Evolutionary conservation across 768 basidiomycete genomes (phyloP), one percentile per base, ranked within the genome.

Genomic region (Dentipellis sp.): DNA sequence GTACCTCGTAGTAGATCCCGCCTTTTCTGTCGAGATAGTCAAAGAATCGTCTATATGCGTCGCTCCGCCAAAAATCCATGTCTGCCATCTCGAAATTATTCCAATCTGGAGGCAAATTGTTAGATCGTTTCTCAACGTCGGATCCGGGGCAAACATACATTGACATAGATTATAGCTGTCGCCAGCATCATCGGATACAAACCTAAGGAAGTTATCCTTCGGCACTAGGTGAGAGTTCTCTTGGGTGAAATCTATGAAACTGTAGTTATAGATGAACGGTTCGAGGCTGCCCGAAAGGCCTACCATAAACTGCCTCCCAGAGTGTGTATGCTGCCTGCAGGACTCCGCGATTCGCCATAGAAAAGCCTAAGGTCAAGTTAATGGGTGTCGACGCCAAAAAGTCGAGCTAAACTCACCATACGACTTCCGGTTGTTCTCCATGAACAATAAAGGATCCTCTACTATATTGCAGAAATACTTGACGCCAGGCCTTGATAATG

Each of bases 291-390:
- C 29, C 29, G 6, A 3, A 56, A 53, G 4, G 8, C 70, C 6
- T 53, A 82, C 86, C 79, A 69, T 81, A 85, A 23, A 84, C 83
- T 10, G 78, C 70, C 3, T 76, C 69, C 88, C 88, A 92, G 0
- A 92, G 72, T 0, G 83, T 83, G 6, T 80, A 79, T 38, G 90
- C 86, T 2, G 88, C 89, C 50, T 80, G 79, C 51, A 78, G 75
- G 62, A 82, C 87, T 64, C 91, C 88, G 64, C 80, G 84, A 57
- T 89, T 73, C 0, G 85, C 81, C 39, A 90, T 75, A 0, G 83
- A 86, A 71, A 88, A 91, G 10, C 77, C 81, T 59, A 36, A 59
- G 71, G 21, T 34, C 12, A 53, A 1, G 35, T 22, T 7, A 16
- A 10, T 23, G 22, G 38, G n/a, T 42, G 6, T n/a, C 7, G 38